Evolutionary conservation across 768 basidiomycete genomes (phyloP).

Genomic region (Grammothele lineata): DNA sequence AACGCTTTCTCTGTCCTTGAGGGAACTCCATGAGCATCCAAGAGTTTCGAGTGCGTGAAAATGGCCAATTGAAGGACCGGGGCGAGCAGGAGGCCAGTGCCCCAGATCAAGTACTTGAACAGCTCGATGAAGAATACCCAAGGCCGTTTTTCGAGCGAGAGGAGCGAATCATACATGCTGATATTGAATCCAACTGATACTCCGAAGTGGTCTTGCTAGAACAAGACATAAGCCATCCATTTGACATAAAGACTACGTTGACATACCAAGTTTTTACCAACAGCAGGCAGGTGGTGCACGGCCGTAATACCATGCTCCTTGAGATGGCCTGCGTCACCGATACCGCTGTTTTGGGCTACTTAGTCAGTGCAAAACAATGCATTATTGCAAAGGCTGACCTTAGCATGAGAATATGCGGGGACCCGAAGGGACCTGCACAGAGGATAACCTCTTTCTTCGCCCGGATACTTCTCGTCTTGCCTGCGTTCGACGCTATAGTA

Average conservation of each 20-base stretch:
- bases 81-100: slow-evolving; percentile 30
- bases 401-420: slow-evolving; percentile 38
- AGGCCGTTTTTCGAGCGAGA: slow-evolving; percentile 24
- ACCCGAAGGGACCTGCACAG: slow-evolving; percentile 21
- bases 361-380: no score
- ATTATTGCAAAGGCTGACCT: no score
- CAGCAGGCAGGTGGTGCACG: slow-evolving; percentile 22
- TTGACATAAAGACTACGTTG: no score
- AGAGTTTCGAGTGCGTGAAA: slow-evolving; percentile 26
- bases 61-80: slow-evolving; percentile 30
- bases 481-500: background rate
- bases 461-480: slow-evolving; percentile 1
- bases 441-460: slow-evolving; percentile 22
- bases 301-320: slow-evolving; percentile 17
- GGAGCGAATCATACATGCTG: slow-evolving; percentile 30
- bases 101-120: slow-evolving; percentile 29
- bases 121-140: slow-evolving; percentile 28
- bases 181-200: slow-evolving; percentile 31
- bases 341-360: slow-evolving; percentile 18
- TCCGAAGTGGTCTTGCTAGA: slow-evolving; percentile 37
- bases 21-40: slow-evolving; percentile 19
- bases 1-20: slow-evolving; percentile 9
- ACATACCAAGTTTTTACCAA: slow-evolving; percentile 24
- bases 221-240: background rate
- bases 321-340: slow-evolving; percentile 22